Evolutionary conservation across 1,284 basidiomycete species (phyloP), one percentile per base, ranked within the genome.

Genomic region (Sphaerobolus stellatus): DNA sequence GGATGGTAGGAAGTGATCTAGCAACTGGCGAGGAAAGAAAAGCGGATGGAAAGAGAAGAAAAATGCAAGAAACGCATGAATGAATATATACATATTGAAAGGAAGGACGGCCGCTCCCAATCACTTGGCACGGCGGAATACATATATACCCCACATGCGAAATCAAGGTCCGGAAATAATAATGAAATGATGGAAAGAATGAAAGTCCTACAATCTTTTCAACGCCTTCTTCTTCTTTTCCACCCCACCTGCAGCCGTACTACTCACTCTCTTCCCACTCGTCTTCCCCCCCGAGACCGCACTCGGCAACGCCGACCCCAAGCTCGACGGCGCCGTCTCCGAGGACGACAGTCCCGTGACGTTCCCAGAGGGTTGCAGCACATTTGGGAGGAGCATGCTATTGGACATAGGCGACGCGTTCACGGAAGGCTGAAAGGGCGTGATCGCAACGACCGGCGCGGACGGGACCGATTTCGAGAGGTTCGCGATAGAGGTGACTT

Each of bases 181-280:
- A n/a, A n/a, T n/a, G n/a, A n/a, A n/a, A n/a, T n/a, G n/a, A n/a
- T n/a, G n/a, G n/a, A n/a, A n/a, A n/a, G n/a, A n/a, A n/a, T n/a
- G 33, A 36, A 18, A 18, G 33, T 33, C 29, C 56, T 48, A 91
- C 68, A 91, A 71, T 60, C 89, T 77, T 71, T 88, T 92, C 62
- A 92, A 70, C 11, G 88, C 90, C 75, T 90, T 92, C 78, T 91
- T 91, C 68, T 88, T 78, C 73, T 90, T 91, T 71, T 90, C 88
- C 11, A 79, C 82, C 6, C 80, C 80, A 1, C 75, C 77, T 8
- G 72, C 68, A 1, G 71, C 77, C 1, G 72, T 71, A 3, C 75
- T 60, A 82, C 78, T 29, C 80, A 76, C 57, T 83, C 86, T 62
- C 84, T 85, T 51, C 69, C 66, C 52, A 61, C 57, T 25, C 73